Base-by-base conservation (phyloP, 2,329 filamentous ascomycete genomes). In the Xylariaceae sp. region DNA sequence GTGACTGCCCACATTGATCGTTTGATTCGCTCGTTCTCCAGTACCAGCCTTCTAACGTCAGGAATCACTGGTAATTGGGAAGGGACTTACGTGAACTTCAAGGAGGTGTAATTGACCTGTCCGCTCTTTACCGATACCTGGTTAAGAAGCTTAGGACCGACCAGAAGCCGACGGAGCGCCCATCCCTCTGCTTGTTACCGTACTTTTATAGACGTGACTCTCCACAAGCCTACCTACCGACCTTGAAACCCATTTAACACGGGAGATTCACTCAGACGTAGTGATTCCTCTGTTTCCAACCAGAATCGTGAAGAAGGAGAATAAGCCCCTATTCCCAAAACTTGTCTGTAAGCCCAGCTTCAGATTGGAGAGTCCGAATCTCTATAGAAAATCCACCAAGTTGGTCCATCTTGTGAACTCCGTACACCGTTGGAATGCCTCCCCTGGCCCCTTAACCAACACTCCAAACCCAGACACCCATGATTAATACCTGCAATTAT, bases 351-450 rank as follows among this genome's bases (percentile, higher is more conserved):
- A 56, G 42, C 53, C 45, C 44, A 30, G 23, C 23, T 57, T 56
- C 56, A 57, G 60, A 52, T 62, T 57, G 58, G 53, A 51, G 59
- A 59, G 60, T 15, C 60, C 57, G 61, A 62, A 55, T 62, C 63
- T 66, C 59, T 67, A 63, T 64, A 60, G 44, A 65, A 66, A 64
- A 60, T 61, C 58, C 62, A 62, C 60, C 61, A 54, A 64, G 62
- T 59, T 63, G 62, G 56, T 62, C 63, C 66, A 60, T 69, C 67
- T 69, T 68, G 60, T 63, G 52, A 69, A 71, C 70, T 67, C 70
- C 72, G 56, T 68, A 72, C 71, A 69, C 72, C 72, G 68, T 65
- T 71, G 63, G 65, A 70, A 66, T 67, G 63, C 64, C 61, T 58
- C 53, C 51, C 53, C 45, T 58, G 35, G 18, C 10, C 50, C 54